A percentile compares a stretch with the other conserved stretches of the same genome.
Evolutionary conservation across 208 protist species (phyloP).

Genomic region (Crithidia sp.): DNA sequence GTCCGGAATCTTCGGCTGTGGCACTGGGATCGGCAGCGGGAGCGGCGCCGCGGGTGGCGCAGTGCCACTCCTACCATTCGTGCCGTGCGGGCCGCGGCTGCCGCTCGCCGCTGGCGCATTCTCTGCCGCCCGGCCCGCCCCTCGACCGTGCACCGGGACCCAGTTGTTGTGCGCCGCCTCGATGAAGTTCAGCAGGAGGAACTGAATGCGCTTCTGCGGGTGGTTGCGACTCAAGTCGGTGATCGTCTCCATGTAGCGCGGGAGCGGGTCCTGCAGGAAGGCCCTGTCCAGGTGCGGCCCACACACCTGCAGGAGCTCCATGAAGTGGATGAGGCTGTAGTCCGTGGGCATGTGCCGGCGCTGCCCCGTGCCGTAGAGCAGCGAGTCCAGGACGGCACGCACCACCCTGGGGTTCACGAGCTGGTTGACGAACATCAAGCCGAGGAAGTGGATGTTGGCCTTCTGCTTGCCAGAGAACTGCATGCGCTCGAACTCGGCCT

Average conservation of each 20-base stretch:
- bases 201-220: slow-evolving; percentile 75
- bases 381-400: slow-evolving; percentile 62
- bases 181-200: slow-evolving; percentile 73
- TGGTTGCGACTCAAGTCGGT: slow-evolving; percentile 60
- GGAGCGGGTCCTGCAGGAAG: slow-evolving; percentile 50
- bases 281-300: slow-evolving; percentile 56
- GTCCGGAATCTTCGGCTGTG: slow-evolving; percentile 50
- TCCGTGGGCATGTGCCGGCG: slow-evolving; percentile 69
- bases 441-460: slow-evolving; percentile 88
- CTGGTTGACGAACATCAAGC: slow-evolving; percentile 67
- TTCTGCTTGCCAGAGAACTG: slow-evolving; percentile 80
- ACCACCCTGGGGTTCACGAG: slow-evolving; percentile 73
- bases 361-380: slow-evolving; percentile 70
- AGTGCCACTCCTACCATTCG: background rate
- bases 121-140: slow-evolving; percentile 22
- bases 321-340: slow-evolving; percentile 80
- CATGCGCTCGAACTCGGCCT: slow-evolving; percentile 63
- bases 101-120: background rate
- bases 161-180: slow-evolving; percentile 88
- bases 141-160: slow-evolving; percentile 63
- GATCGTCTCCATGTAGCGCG: slow-evolving; percentile 50
- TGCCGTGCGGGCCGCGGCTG: background rate
- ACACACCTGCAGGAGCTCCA: slow-evolving; percentile 80
- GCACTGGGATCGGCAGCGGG: slow-evolving; percentile 15
- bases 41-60: background rate